Conservation (phyloP, 352 stramenopile genomes). For the Elongisporangium prolatum region DNA sequence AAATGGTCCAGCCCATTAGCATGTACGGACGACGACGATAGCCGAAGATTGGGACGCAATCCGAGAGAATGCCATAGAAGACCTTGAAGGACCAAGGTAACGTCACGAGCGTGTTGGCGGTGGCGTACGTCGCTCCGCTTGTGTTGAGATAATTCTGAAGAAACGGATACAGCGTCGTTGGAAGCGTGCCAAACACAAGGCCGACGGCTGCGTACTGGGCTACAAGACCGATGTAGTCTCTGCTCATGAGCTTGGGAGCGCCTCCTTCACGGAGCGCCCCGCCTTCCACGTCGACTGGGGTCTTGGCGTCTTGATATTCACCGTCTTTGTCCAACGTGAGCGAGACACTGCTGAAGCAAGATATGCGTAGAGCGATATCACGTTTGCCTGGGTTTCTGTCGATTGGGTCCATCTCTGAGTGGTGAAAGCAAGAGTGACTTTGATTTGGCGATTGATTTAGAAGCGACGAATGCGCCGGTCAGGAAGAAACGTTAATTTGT, state of each 20-base stretch:
- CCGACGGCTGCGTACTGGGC: constrained; percentile 38
- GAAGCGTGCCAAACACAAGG: constrained; percentile 20
- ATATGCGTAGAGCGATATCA: constrained; percentile 8
- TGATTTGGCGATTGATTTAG: too few species aligned
- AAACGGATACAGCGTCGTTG: constrained; percentile 39
- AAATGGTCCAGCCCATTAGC: constrained; percentile 32
- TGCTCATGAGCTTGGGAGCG: constrained; percentile 18
- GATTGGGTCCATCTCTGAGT: too few species aligned
- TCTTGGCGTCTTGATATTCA: constrained; percentile 16
- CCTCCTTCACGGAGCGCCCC: constrained; percentile 31
- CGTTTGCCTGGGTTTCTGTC: too few species aligned
- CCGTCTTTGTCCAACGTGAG: constrained; percentile 18
- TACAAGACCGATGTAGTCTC: constrained; percentile 26
- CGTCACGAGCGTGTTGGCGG: constrained; percentile 24
- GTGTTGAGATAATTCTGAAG: constrained; percentile 37
- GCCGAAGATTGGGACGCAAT: constrained; percentile 35
- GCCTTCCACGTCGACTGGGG: constrained; percentile 18
- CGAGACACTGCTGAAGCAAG: constrained; percentile 26
- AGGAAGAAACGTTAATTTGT: too few species aligned
- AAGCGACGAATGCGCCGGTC: too few species aligned
- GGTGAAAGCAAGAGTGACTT: too few species aligned
- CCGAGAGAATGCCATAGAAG: constrained; percentile 27
- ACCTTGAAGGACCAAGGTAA: constrained; percentile 39
- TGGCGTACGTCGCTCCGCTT: constrained; percentile 23
- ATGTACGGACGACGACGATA: constrained; percentile 42